Evolutionary conservation across 352 stramenopile genomes (phyloP).

Genomic region (Globisporangium splendens): DNA sequence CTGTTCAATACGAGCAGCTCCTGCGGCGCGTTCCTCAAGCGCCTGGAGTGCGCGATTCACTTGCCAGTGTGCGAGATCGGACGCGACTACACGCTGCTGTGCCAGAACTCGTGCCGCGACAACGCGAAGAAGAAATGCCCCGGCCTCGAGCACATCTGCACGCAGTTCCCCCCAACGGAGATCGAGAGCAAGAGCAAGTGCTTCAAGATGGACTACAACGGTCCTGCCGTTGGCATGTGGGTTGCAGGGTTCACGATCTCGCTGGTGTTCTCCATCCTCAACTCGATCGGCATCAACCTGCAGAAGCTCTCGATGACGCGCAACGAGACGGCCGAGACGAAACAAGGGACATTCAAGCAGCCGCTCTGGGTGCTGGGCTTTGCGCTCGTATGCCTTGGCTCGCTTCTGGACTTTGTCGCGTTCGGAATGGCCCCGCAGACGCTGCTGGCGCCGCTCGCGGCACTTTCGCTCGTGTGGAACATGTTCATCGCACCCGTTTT

Average conservation of each 20-base stretch:
- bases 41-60: conserved; percentile 65
- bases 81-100: conserved; percentile 61
- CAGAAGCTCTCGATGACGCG: conserved; percentile 88
- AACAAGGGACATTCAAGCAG: conserved; percentile 80
- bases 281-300: conserved; percentile 89
- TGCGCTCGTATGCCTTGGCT: conserved; percentile 74
- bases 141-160: conserved; percentile 56
- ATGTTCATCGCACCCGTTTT: conserved; percentile 90
- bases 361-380: conserved; percentile 89
- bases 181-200: conserved; percentile 72
- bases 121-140: conserved; percentile 59
- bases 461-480: conserved; percentile 90
- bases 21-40: conserved; percentile 54
- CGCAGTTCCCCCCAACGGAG: conserved; percentile 29
- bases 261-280: conserved; percentile 86
- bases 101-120: conserved; percentile 56
- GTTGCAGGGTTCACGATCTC: conserved; percentile 84
- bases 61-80: conserved; percentile 84
- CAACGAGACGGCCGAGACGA: conserved; percentile 60
- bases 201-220: conserved; percentile 74
- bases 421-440: conserved; percentile 91
- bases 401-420: conserved; percentile 87
- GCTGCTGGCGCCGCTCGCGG: conserved; percentile 84
- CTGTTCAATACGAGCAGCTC: conserved; percentile 59
- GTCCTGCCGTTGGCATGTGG: conserved; percentile 79